A percentile compares a stretch with the other conserved stretches of the same genome.
These are phyloP conservation scores for Eimeria zaria DNA, from an alignment of 169 alveolate species.

Conservation along the genomic window DNA sequence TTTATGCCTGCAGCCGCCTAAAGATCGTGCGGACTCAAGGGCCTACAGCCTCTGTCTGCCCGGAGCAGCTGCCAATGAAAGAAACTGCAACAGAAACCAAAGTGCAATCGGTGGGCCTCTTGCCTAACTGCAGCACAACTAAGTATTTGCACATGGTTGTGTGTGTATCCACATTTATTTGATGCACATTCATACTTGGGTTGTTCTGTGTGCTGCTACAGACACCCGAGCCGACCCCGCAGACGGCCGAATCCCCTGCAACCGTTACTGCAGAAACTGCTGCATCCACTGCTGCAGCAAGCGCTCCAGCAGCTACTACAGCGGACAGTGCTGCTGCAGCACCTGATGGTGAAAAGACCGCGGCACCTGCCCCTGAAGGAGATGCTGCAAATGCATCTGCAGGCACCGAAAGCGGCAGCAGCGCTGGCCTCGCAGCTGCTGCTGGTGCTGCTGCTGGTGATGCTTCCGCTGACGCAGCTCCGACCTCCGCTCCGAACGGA, in stretches of 20 bases:
- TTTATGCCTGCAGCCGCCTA: slow-evolving; percentile 55
- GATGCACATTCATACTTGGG: neutral
- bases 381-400: neutral
- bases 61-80: slow-evolving; percentile 51
- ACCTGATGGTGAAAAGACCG: neutral
- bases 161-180: neutral
- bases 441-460: neutral
- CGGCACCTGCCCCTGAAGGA: slow-evolving; percentile 44
- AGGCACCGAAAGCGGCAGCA: neutral
- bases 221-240: slow-evolving; percentile 20
- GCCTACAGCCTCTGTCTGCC: slow-evolving; percentile 21
- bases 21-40: slow-evolving; percentile 71
- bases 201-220: neutral
- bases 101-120: neutral
- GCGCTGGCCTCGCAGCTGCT: neutral
- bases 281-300: neutral
- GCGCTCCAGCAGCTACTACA: slow-evolving; percentile 11
- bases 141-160: neutral
- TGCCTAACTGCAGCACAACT: neutral
- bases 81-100: neutral
- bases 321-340: slow-evolving; percentile 29
- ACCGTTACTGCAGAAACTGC: neutral
- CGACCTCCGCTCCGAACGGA: slow-evolving; percentile 53
- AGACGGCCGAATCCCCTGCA: neutral
- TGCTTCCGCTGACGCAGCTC: neutral